Evolutionary conservation across 106 monocot species (phyloP), one percentile per base, ranked within the genome.

Genomic region (Chionographis japonica): DNA sequence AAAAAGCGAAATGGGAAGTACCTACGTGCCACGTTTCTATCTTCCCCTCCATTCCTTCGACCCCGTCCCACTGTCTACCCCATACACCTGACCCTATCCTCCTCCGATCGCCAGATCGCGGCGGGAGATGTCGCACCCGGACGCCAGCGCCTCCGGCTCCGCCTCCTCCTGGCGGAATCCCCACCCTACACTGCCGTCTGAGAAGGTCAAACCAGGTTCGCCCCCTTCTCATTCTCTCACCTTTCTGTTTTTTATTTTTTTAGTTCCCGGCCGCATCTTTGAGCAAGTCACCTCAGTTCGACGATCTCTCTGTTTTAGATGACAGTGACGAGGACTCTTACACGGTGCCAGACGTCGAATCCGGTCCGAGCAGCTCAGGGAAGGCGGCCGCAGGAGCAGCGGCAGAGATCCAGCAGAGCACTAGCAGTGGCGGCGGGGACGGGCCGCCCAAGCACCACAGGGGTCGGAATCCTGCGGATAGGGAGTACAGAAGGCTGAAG

Each of bases 311-410:
- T 27, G 27, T 27, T 12, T 27, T 14, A 76, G 76, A 76, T 53
- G 76, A 76, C 13, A 76, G 76, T 37, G 76, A 69, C 16, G 75
- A 75, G 54, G 76, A 76, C 36, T 62, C 56, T 61, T 69, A 69
- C 53, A 76, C 62, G 40, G 76, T 76, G 40, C 76, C 76, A 3
- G 69, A 76, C 40, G 60, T 76, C 4, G 74, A 67, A n/a, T 51
- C 54, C 11, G 68, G 55, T 6, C 60, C 67, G 3, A 49, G 41
- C 75, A 59, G 74, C 58, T 52, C 56, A 20, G 64, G 63, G 40
- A 55, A 43, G 63, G 7, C 46, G 20, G 50, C 12, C 9, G 50
- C 50, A 8, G 64, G 0, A 12, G n/a, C 4, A 41, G 63, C 12
- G n/a, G 49, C 0, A 40, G 64, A 65, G 50, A 20, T 43, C 65